Conservation (phyloP, 257 asterid species). For the Solanum chaucha region DNA sequence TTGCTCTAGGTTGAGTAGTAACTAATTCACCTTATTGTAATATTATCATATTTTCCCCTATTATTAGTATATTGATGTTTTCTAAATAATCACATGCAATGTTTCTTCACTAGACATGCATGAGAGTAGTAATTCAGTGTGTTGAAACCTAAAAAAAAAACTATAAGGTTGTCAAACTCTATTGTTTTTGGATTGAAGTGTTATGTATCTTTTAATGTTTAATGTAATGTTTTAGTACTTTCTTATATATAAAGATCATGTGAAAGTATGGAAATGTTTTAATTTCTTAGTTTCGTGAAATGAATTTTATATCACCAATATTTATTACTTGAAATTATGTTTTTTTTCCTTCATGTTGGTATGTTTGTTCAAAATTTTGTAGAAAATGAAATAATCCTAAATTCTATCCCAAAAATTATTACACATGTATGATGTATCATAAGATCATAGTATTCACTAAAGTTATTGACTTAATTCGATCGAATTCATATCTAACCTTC, state of each 20-base stretch:
- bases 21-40: background rate
- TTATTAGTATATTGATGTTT: background rate
- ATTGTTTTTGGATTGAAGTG: background rate
- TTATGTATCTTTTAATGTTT: background rate
- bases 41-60: too few species aligned
- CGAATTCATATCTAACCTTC: background rate
- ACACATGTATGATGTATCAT: background rate
- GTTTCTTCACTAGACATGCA: background rate
- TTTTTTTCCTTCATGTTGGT: background rate
- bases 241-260: background rate
- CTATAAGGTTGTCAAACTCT: background rate
- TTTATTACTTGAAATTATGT: too few species aligned
- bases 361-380: background rate
- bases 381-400: too few species aligned
- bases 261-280: background rate
- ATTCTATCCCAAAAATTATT: too few species aligned
- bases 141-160: background rate
- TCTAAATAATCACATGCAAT: background rate
- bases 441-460: background rate
- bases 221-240: background rate
- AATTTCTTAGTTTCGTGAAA: background rate
- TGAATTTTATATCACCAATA: background rate
- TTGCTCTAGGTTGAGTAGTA: constrained; percentile 49
- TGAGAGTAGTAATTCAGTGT: background rate
- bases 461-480: background rate